These are phyloP conservation scores for Catunica adiposa DNA, from an alignment of 2,329 filamentous ascomycete species.

Conservation along the genomic window DNA sequence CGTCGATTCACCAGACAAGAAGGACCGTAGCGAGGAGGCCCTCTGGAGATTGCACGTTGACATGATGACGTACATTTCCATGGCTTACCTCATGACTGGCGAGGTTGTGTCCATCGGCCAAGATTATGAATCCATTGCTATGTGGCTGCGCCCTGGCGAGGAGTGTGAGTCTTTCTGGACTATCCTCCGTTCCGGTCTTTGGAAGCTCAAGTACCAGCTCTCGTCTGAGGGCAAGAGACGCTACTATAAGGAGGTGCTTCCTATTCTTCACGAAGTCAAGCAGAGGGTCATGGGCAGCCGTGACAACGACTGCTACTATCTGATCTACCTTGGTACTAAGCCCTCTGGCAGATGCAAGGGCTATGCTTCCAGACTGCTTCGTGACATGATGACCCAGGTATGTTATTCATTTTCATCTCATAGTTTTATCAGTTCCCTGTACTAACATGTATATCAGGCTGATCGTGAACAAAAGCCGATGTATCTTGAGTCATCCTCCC, in stretches of 20 bases:
- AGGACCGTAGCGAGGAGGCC: constrained; percentile 43
- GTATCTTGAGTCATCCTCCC: constrained; percentile 65
- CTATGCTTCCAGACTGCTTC: constrained; percentile 54
- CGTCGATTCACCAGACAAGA: constrained; percentile 53
- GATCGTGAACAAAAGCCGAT: constrained; percentile 51
- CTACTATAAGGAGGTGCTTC: constrained; percentile 63
- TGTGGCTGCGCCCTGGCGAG: constrained; percentile 65
- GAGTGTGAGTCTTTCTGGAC: constrained; percentile 60
- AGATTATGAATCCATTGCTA: constrained; percentile 59
- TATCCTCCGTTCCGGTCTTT: constrained; percentile 57
- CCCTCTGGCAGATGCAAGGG: constrained; percentile 54
- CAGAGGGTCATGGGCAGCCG: constrained; percentile 48
- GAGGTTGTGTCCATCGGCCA: constrained; percentile 58
- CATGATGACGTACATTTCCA: constrained; percentile 62
- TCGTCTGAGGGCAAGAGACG: constrained; percentile 53
- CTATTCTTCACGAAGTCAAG: constrained; percentile 59
- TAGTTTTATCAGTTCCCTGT: too few species aligned
- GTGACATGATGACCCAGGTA: constrained; percentile 49
- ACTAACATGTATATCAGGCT: constrained; percentile 30
- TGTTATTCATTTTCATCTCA: constrained; percentile 16
- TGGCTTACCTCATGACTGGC: constrained; percentile 58
- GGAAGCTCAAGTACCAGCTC: constrained; percentile 60
- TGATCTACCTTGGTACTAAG: constrained; percentile 69
- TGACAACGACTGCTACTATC: constrained; percentile 57
- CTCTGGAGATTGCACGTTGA: constrained; percentile 63